A percentile compares a stretch with the other conserved stretches of the same genome.
Conservation (phyloP, 176 grass and related monocot species). For the Pontederia paniculata region DNA sequence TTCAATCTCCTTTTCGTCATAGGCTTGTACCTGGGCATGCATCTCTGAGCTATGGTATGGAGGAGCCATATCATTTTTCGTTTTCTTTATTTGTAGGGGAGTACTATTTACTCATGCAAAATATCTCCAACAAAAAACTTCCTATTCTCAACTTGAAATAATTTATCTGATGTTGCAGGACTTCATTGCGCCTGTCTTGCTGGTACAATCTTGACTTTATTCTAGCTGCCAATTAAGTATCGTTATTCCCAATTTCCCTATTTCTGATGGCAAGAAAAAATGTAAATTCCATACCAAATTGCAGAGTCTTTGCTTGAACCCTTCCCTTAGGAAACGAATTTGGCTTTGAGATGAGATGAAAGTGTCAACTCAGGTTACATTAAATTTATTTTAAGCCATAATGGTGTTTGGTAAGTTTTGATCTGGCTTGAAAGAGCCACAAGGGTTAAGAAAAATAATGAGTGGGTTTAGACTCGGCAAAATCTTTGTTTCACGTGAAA, state of each 20-base stretch:
- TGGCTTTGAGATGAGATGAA: too few relatives aligned
- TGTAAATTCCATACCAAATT: neutral
- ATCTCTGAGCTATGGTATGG: slow-evolving; percentile 71
- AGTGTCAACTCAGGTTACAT: too few relatives aligned
- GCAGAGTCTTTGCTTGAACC: too few relatives aligned
- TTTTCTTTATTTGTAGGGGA: slow-evolving; percentile 8
- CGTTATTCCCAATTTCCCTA: slow-evolving; percentile 1
- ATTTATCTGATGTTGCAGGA: slow-evolving; percentile 41
- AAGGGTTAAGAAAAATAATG: too few relatives aligned
- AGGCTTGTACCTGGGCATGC: slow-evolving; percentile 91
- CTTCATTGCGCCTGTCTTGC: slow-evolving; percentile 84
- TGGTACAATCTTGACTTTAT: slow-evolving; percentile 37
- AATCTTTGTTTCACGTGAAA: too few relatives aligned
- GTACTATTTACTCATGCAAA: neutral
- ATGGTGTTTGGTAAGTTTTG: too few relatives aligned
- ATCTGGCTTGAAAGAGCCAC: too few relatives aligned
- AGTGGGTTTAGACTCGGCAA: too few relatives aligned
- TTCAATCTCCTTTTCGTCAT: slow-evolving; percentile 15
- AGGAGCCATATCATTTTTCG: slow-evolving; percentile 10
- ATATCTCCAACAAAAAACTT: neutral
- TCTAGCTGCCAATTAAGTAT: slow-evolving; percentile 11
- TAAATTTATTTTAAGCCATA: too few relatives aligned
- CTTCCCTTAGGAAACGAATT: too few relatives aligned
- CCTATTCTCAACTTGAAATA: neutral
- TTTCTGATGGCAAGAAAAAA: neutral